Evolutionary conservation across 2,329 filamentous ascomycete genomes (phyloP), one percentile per base, ranked within the genome.

Genomic region (Lachnellula suecica): DNA sequence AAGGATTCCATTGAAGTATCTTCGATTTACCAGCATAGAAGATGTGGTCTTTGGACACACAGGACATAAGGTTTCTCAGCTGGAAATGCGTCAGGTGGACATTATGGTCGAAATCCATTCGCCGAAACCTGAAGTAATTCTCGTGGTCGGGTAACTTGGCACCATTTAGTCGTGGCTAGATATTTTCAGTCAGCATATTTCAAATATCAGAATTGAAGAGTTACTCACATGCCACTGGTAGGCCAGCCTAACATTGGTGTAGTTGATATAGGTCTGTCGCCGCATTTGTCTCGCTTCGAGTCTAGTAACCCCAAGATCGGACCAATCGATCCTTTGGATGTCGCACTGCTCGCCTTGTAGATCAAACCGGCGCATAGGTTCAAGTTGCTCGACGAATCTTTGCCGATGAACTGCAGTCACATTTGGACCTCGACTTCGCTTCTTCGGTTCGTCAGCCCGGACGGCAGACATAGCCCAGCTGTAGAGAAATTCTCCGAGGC

Each of bases 31-130:
- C 74, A 2, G 82, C 77, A 60, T 85, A 87, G 63, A 81, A 87
- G 8, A 76, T 73, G 38, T 79, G 76, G 6, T 76, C 78, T 27
- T 77, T 73, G 8, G 79, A 81, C 4, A 79, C 74, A 60, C 78
- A 79, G 2, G 80, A 81, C 19, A 88, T 69, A 15, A 85, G 72
- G 60, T 84, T 85, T 40, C 84, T 80, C 11, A 87, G 72, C 63
- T 88, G 84, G 55, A 87, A 87, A 67, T 88, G 84, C n/a, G 81
- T 72, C 17, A 87, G 67, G 54, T 76, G 72, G 22, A 83, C 71
- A 46, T 82, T 72, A 19, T 72, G 72, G 42, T 76, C 73, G 38
- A 85, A 72, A 54, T 79, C 73, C 75, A 84, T 83, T 35, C 71
- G 74, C 37, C 74, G 74, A 63, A 85, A 87, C 46, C 75, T 74